Base-by-base conservation (phyloP, 352 stramenopile species). In the Pythium apleroticum region DNA sequence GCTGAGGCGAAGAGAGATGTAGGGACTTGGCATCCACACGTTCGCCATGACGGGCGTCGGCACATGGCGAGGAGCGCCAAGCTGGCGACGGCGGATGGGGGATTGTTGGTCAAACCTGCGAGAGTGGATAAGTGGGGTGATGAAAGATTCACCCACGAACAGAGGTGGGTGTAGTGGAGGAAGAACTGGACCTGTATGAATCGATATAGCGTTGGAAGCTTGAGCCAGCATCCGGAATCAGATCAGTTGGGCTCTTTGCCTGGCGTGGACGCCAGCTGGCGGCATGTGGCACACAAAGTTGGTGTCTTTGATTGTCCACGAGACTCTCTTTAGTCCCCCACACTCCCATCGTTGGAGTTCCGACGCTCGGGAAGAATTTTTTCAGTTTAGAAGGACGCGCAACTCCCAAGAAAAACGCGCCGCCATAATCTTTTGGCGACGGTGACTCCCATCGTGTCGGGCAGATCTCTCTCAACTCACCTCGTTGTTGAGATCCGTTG, bases 21-120 rank as follows among this genome's bases (percentile, higher is more conserved):
- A 25, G 43, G n/a, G 43, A 50, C n/a, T 25, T 22, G 43, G 43
- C 43, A n/a, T 50, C 43, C n/a, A 50, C 43, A n/a, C 43, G 43
- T 22, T n/a, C n/a, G 3, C 15, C 43, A 50, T 50, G 43, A 50
- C 19, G n/a, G 12, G 6, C 43, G 43, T 20, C 19, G 43, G 20
- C 43, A 46, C 43, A 50, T 50, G 43, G 20, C 12, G 43, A 50
- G n/a, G 39, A 48, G 14, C 39, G 39, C 39, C 39, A 25, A 9
- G 30, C 30, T 33, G 39, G 3, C 35, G 14, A 48, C 1, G 24
- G 39, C 15, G 15, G 19, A 17, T 24, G 9, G 39, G 39, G 20
- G 20, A n/a, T 15, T 20, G n/a, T 15, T 50, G 43, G n/a, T 50
- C 19, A 27, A 50, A 27, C 43, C 43, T 50, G 43, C 9, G n/a